Percentiles rank a stretch among this genome's conserved stretches.
Evolutionary conservation across 2,329 filamentous ascomycete genomes (phyloP).

Genomic region (Keithomyces neogunnii): DNA sequence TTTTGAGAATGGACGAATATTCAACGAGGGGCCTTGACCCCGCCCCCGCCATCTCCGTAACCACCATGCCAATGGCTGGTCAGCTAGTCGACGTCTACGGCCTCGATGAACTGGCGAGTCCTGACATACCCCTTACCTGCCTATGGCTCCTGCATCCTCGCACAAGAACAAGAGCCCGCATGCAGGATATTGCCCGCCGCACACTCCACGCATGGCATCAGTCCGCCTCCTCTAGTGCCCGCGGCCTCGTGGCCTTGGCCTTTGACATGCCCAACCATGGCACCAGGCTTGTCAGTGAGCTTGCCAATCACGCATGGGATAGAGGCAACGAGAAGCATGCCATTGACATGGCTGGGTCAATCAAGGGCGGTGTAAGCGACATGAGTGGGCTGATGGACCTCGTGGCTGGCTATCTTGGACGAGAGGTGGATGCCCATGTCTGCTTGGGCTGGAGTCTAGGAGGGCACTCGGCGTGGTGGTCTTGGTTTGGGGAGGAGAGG

Average conservation of each 20-base stretch:
- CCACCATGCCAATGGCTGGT: constrained; percentile 65
- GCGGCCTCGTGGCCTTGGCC: constrained; percentile 68
- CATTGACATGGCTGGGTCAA: constrained; percentile 81
- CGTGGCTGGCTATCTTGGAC: constrained; percentile 59
- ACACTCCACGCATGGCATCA: constrained; percentile 61
- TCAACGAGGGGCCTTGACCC: constrained; percentile 28
- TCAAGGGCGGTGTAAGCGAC: constrained; percentile 67
- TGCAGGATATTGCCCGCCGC: constrained; percentile 65
- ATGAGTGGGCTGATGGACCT: constrained; percentile 68
- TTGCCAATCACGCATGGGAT: constrained; percentile 72
- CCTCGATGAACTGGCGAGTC: constrained; percentile 55
- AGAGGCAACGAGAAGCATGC: constrained; percentile 74
- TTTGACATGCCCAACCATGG: constrained; percentile 97
- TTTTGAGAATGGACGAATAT: constrained; percentile 19
- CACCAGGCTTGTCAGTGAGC: constrained; percentile 53
- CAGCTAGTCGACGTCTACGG: constrained; percentile 76
- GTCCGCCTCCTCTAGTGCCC: constrained; percentile 12
- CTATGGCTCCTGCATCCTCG: constrained; percentile 91
- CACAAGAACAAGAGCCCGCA: constrained; percentile 58
- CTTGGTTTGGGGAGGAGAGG: constrained; percentile 67
- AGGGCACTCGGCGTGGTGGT: constrained; percentile 81
- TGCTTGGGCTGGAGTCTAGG: constrained; percentile 79
- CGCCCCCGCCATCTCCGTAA: constrained; percentile 48
- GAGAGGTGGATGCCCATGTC: constrained; percentile 53
- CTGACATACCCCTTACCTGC: constrained; percentile 54